These are phyloP conservation scores for Termitomyces sp. DNA, from an alignment of 768 basidiomycete genomes.

Conservation along the genomic window DNA sequence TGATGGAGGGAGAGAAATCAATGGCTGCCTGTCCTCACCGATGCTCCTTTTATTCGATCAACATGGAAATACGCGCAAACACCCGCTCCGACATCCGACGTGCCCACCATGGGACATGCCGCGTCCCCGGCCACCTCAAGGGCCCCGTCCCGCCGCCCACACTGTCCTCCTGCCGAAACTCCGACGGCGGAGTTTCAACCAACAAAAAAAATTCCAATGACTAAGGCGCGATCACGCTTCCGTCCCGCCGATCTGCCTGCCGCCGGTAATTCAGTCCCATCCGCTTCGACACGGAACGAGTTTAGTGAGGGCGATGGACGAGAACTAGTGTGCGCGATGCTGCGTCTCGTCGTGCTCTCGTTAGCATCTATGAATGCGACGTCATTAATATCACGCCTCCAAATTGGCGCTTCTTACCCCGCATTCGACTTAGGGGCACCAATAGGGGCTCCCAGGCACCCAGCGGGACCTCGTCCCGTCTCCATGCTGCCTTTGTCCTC, in stretches of 20 bases:
- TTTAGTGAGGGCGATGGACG: not conserved
- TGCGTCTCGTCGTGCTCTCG: too few relatives aligned
- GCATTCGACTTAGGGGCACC: not conserved
- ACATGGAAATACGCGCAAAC: slow-evolving; percentile 19
- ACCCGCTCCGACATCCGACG: slow-evolving; percentile 5
- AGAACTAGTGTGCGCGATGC: too few relatives aligned
- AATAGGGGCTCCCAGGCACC: not conserved
- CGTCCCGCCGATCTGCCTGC: not conserved
- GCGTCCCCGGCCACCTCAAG: not conserved
- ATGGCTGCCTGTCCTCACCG: slow-evolving; percentile 14
- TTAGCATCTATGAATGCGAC: too few relatives aligned
- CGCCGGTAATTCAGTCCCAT: slow-evolving; percentile 1
- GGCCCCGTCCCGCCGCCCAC: not conserved
- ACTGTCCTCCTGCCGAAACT: not conserved
- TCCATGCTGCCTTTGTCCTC: too few relatives aligned
- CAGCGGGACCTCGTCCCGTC: too few relatives aligned
- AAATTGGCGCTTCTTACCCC: not conserved
- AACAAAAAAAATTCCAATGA: not conserved
- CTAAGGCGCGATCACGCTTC: not conserved
- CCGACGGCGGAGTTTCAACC: not conserved
- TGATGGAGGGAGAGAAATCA: slow-evolving; percentile 17
- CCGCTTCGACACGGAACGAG: not conserved
- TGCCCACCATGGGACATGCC: not conserved
- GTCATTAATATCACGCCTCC: too few relatives aligned
- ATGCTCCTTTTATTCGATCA: slow-evolving; percentile 22